Evolutionary conservation across 176 grass and related monocot species (phyloP), one percentile per base, ranked within the genome.

Genomic region (Rhynchospora breviuscula): DNA sequence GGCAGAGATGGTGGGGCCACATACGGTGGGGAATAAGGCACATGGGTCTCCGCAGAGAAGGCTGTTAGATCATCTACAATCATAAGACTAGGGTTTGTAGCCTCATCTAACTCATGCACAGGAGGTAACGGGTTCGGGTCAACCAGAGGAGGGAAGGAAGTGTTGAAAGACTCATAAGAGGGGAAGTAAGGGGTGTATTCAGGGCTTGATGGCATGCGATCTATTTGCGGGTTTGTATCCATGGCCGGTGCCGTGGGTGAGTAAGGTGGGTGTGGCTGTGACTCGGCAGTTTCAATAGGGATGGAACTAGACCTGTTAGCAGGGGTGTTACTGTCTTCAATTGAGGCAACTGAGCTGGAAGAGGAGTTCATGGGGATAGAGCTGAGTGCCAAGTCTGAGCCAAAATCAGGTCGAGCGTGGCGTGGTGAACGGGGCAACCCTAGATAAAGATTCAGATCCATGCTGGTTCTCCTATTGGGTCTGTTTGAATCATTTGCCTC

Each of bases 391-490:
- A 99, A 90, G 88, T 99, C 96, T 70, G 96, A 99, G 25, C 96
- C 96, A 19, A 95, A 90, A 90, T 95, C 96, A 14, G 86, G 87
- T 85, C 93, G 86, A 43, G 89, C 93, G 43, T 86, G 87, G 64
- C 93, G 96, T 13, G 89, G 93, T 23, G 87, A 86, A 73, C 71
- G 93, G 59, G 93, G 93, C 59, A 92, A 91, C 21, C 96, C 96
- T 35, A 99, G 90, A 82, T 99, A 95, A 26, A 99, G 96, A 81
- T 99, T 99, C 89, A 99, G 89, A 99, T 99, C 96, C 96, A 99
- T 95, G 85, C 86, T 90, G 80, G 89, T 88, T 52, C 80, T 86
- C 67, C 85, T 93, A 49, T 81, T 26, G 19, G 59, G 19, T 82
- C 80, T 66, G 45, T 48, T 82, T 46, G 61, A 68, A 51, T 68